Evolutionary conservation across 352 stramenopile genomes (phyloP).

Genomic region (Pythium monospermum): DNA sequence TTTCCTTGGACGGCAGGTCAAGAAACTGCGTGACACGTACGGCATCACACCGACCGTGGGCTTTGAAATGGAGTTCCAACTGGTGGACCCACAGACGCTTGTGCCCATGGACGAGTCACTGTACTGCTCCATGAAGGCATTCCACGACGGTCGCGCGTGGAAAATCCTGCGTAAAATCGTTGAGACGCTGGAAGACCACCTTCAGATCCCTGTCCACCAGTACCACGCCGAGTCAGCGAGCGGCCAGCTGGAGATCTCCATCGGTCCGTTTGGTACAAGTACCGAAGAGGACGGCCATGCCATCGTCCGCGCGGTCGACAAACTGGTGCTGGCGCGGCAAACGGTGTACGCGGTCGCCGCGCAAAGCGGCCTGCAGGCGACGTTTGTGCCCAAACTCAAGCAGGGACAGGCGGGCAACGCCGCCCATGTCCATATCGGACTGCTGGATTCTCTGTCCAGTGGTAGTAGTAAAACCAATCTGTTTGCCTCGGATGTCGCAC

Average conservation of each 20-base stretch:
- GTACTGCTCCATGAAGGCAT: conserved; percentile 24
- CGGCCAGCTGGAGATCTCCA: conserved; percentile 34
- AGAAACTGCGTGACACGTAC: not conserved
- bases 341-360: conserved; percentile 21
- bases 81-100: conserved; percentile 1
- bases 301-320: conserved; percentile 21
- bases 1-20: conserved; percentile 21
- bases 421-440: conserved; percentile 22
- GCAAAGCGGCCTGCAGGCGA: conserved; percentile 16
- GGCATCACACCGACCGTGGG: conserved; percentile 12
- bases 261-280: conserved; percentile 12
- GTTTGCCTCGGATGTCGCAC: conserved; percentile 2
- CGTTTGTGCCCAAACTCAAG: conserved; percentile 24
- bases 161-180: conserved; percentile 24
- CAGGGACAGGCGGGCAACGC: conserved; percentile 14
- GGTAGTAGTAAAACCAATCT: not conserved
- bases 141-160: conserved; percentile 20
- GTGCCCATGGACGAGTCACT: conserved; percentile 20
- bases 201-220: conserved; percentile 25
- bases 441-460: conserved; percentile 5
- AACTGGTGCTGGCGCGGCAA: conserved; percentile 24
- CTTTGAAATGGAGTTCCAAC: conserved; percentile 33
- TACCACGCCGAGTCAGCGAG: conserved; percentile 27
- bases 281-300: not conserved
- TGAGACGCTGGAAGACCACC: conserved; percentile 15